Evolutionary conservation across 2,329 filamentous ascomycete species (phyloP), one percentile per base, ranked within the genome.

Genomic region (Fusarium sp.): DNA sequence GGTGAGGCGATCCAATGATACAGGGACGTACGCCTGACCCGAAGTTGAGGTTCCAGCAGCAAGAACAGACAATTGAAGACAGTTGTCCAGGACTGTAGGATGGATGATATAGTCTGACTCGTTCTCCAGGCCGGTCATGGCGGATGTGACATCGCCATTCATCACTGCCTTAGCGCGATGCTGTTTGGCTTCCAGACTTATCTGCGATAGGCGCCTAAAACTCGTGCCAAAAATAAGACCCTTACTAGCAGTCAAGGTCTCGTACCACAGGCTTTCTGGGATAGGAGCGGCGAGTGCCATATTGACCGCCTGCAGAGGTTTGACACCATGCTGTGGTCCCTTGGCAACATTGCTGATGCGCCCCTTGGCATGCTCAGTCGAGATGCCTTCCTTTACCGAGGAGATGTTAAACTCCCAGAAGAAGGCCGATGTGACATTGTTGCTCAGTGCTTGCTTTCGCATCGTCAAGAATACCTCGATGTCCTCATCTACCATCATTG

Each of bases 391-490:
- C 44, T 46, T 46, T 19, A 46, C 44, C 17, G 44, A 46, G 14
- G 44, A 46, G 44, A 46, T 46, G 44, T 46, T 32, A 33, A 46
- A 46, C 26, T 32, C 44, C 44, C 44, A 46, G 44, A 46, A 46
- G 44, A 33, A 46, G n/a, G 14, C 44, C n/a, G 44, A 46, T 13
- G 44, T 46, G 44, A 15, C 44, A 13, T 46, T 46, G 17, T 46
- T 46, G 44, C 44, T 46, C 44, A 46, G 28, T 14, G 44, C 28
- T 46, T 46, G 44, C 20, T 46, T 46, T 22, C 26, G 44, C 44
- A 46, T 19, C 8, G 44, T 46, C 28, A 46, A 28, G 44, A 46
- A 46, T 0, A 46, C 44, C n/a, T 46, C 26, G n/a, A 46, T n/a
- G 19, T 46, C 44, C 9, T 32, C 44, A 22, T 46, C 44, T 7